Evolutionary conservation across 352 stramenopile species (phyloP), one percentile per base, ranked within the genome.

Genomic region (Pythium monospermum): DNA sequence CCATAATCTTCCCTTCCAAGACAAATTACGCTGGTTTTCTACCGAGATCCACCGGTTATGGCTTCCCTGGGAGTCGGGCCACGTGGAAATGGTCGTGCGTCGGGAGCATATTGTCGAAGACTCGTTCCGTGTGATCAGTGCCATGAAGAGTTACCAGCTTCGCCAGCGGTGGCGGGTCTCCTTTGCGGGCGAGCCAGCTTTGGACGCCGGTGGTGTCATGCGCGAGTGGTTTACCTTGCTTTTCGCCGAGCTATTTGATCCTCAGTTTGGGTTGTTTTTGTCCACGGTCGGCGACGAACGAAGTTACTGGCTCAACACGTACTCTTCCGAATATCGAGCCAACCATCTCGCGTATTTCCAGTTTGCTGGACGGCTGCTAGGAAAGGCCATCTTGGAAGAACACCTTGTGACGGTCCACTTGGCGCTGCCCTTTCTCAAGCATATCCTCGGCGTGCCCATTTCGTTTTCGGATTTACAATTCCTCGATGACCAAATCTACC

Each of bases 401-500:
- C 79, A 90, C 27, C 63, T 94, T 44, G 59, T 93, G 59, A 72
- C 73, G 0, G 85, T 89, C 23, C 77, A 88, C 45, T 59, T 96
- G 16, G 82, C 79, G 16, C 53, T 95, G 32, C 85, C 85, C 16
- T 81, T 96, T 48, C 66, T 95, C 23, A 95, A 96, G 63, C 87
- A 96, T 45, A 84, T 96, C 26, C 49, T 96, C 7, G 85, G 81
- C 4, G 76, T 91, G 4, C 77, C 85, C 1, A 87, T 96, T 35
- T 91, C 83, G 11, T 95, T 96, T 53, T 89, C 79, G 6, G 87
- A 96, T 57, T 68, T 96, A 27, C 81, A 96, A 52, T 93, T 94
- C 49, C 64, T 95, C 16, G 87, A 96, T 57, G 76, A 89, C 35
- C 65, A 90, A 44, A 89, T 90, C 49, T 85, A 92, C 63, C 82